Conservation (phyloP, 441 rosid species). For the Arabidopsis hybrid region DNA sequence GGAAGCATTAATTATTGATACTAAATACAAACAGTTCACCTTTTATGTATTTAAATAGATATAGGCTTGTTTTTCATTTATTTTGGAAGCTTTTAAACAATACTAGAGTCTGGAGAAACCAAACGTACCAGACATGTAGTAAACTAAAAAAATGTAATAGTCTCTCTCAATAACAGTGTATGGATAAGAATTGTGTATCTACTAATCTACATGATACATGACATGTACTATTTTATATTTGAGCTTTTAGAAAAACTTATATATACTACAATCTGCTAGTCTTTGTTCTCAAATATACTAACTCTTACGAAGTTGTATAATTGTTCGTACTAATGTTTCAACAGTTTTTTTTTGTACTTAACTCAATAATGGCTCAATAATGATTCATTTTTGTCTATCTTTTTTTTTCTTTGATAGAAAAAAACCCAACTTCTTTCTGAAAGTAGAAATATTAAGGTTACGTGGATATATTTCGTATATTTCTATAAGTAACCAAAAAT, state of each 20-base stretch:
- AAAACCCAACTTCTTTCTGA: slow-evolving; percentile 27
- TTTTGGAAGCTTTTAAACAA: not conserved
- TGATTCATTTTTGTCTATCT: not conserved
- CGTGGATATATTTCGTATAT: slow-evolving; percentile 5
- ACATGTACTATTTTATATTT: not conserved
- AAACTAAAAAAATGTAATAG: not conserved
- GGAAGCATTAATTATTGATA: slow-evolving; percentile 33
- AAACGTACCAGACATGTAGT: slow-evolving; percentile 8
- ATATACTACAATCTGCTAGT: not conserved
- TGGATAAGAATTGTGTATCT: slow-evolving; percentile 38
- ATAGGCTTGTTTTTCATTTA: slow-evolving; percentile 11
- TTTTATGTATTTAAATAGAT: not conserved
- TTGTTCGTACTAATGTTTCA: not conserved
- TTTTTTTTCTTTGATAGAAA: not conserved
- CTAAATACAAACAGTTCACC: slow-evolving; percentile 12
- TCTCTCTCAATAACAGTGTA: slow-evolving; percentile 30
- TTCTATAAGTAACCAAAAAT: slow-evolving; percentile 12
- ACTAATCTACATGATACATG: slow-evolving; percentile 17
- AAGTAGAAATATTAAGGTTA: slow-evolving; percentile 41
- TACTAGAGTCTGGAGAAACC: not conserved
- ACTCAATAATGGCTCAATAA: not conserved
- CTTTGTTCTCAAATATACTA: not conserved
- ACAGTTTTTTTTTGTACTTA: slow-evolving; percentile 6
- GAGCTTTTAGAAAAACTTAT: not conserved
- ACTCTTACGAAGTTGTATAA: not conserved